Percentiles rank a stretch among this genome's conserved stretches.
phyloP scores from a whole-genome alignment of 768 basidiomycete genomes.

The Nidularia sp. region DNA sequence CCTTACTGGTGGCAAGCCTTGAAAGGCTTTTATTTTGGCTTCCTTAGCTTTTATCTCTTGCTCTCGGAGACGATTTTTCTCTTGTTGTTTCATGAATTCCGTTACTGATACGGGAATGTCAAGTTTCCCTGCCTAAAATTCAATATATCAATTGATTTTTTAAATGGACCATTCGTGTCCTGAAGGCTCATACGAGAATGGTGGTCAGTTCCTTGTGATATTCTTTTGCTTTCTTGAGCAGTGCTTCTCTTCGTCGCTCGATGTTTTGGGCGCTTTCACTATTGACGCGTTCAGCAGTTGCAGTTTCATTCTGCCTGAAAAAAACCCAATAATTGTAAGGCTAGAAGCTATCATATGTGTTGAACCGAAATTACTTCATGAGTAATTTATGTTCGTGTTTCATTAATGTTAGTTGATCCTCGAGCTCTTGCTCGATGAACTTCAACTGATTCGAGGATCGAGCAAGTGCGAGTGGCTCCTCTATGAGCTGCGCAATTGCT shows the following conservation, averaged over 20 bases:
- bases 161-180: neutral
- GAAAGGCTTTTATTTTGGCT: constrained; percentile 40
- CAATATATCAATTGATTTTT: neutral
- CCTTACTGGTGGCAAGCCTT: constrained; percentile 45
- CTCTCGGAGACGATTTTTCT: constrained; percentile 28
- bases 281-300: constrained; percentile 16
- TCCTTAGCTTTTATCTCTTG: constrained; percentile 38
- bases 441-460: constrained; percentile 26
- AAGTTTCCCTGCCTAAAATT: constrained; percentile 22
- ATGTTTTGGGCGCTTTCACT: constrained; percentile 23
- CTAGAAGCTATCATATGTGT: no score
- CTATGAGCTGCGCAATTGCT: constrained; percentile 28
- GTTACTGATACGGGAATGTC: constrained; percentile 27
- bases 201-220: constrained; percentile 35
- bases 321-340: neutral
- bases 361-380: no score
- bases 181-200: constrained; percentile 18
- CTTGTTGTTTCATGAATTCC: constrained; percentile 32
- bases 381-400: constrained; percentile 21
- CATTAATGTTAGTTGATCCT: constrained; percentile 23
- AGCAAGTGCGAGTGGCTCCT: constrained; percentile 21
- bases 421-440: constrained; percentile 32
- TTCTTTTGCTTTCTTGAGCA: constrained; percentile 44
- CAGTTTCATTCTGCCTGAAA: constrained; percentile 28
- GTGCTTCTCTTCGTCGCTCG: constrained; percentile 33